Conservation (phyloP, 441 rosid genomes). For the Biscutella laevigata region DNA sequence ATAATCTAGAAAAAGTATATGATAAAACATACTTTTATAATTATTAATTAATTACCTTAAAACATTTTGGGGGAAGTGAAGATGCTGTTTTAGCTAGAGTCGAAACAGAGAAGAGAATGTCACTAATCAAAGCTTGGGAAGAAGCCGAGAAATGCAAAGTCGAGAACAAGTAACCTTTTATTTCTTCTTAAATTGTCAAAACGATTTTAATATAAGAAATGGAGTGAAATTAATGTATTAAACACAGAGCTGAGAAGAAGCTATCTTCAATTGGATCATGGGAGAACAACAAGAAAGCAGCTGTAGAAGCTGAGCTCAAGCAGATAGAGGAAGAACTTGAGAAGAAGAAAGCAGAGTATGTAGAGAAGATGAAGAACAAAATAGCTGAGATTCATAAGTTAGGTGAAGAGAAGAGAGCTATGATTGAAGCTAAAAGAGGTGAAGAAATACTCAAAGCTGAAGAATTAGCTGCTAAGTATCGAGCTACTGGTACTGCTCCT, state of each 20-base stretch:
- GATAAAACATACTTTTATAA: no score
- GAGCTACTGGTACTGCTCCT: constrained; percentile 63
- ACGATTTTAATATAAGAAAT: no score
- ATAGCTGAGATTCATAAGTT: constrained; percentile 58
- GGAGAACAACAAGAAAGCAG: constrained; percentile 80
- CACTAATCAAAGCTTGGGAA: constrained; percentile 90
- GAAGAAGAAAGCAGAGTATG: constrained; percentile 65
- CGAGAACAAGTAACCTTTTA: constrained; percentile 91
- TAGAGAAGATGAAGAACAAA: constrained; percentile 74
- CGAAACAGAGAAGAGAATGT: constrained; percentile 63
- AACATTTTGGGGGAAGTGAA: constrained; percentile 25
- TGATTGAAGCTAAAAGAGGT: constrained; percentile 62
- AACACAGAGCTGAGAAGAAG: constrained; percentile 88
- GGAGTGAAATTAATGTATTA: no score
- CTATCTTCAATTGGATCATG: constrained; percentile 57
- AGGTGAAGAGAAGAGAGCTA: constrained; percentile 81
- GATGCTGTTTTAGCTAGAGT: constrained; percentile 83
- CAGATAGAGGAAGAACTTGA: constrained; percentile 46
- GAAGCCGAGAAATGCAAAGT: constrained; percentile 85
- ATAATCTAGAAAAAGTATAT: background rate
- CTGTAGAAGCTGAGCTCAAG: constrained; percentile 69
- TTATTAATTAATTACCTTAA: no score
- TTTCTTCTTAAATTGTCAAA: no score
- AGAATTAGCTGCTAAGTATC: constrained; percentile 72
- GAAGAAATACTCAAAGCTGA: constrained; percentile 80